These are phyloP conservation scores for Tulasnella calospora DNA, from an alignment of 768 basidiomycete species.

Conservation along the genomic window DNA sequence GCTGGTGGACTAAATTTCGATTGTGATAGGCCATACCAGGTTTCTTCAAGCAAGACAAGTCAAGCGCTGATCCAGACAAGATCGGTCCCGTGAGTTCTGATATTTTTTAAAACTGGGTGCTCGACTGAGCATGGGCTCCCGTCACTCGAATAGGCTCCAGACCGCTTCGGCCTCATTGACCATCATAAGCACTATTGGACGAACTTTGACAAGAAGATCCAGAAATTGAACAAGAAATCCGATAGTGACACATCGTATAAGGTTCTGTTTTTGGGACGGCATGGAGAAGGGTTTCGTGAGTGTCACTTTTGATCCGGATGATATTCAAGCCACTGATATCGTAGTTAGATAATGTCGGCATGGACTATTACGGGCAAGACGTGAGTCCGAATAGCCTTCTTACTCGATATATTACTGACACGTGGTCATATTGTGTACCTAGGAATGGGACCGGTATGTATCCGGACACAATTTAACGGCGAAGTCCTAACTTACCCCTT, in stretches of 20 bases:
- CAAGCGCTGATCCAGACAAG: constrained; percentile 31
- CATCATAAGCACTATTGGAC: constrained; percentile 49
- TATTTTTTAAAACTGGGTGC: constrained; percentile 12
- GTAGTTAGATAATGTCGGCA: constrained; percentile 52
- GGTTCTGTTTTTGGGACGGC: constrained; percentile 59
- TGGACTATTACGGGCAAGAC: constrained; percentile 51
- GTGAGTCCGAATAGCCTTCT: constrained; percentile 32
- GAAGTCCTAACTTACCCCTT: not conserved
- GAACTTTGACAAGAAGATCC: constrained; percentile 42
- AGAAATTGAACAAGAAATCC: constrained; percentile 44
- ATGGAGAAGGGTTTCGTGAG: constrained; percentile 71
- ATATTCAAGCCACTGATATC: not conserved
- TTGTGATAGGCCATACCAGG: constrained; percentile 38
- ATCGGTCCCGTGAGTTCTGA: constrained; percentile 28
- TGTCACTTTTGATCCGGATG: not conserved
- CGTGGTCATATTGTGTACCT: not conserved
- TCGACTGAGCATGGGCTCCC: not conserved
- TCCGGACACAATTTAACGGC: not conserved
- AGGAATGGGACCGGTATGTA: constrained; percentile 58
- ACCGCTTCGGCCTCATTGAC: constrained; percentile 60
- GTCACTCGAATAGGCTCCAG: constrained; percentile 43
- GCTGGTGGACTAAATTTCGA: not conserved
- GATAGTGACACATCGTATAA: constrained; percentile 49
- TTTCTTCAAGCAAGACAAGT: constrained; percentile 45
- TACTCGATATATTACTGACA: not conserved